A percentile compares a stretch with the other conserved stretches of the same genome.
phyloP scores from a whole-genome alignment of 495 filamentous ascomycete genomes.

The Penicillium steckii region DNA sequence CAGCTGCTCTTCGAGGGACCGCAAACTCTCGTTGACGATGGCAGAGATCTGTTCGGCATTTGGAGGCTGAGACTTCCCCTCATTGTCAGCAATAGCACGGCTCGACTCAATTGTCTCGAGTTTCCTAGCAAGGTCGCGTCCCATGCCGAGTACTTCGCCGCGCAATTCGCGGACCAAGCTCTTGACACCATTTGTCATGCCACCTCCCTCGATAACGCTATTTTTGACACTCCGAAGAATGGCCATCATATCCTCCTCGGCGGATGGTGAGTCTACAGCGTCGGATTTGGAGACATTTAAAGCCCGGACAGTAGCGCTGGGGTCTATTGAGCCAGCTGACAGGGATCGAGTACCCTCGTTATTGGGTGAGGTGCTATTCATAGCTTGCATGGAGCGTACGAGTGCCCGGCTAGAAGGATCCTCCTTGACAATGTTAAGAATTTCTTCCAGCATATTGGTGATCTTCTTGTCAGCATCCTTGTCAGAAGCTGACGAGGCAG shows the following conservation, averaged over 20 bases:
- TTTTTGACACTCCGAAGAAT: slow-evolving; percentile 82
- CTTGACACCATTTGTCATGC: slow-evolving; percentile 87
- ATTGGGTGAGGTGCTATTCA: background rate
- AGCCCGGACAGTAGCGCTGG: slow-evolving; percentile 19
- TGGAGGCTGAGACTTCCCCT: slow-evolving; percentile 41
- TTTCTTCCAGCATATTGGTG: slow-evolving; percentile 78
- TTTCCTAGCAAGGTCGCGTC: slow-evolving; percentile 78
- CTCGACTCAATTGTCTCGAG: slow-evolving; percentile 64
- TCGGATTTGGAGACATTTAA: slow-evolving; percentile 24
- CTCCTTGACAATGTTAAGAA: slow-evolving; percentile 70
- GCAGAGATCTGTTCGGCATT: slow-evolving; percentile 69
- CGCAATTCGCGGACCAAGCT: slow-evolving; percentile 82
- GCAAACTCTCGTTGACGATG: slow-evolving; percentile 76
- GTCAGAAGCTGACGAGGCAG: slow-evolving; percentile 56
- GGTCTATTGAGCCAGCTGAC: slow-evolving; percentile 25
- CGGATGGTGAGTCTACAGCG: slow-evolving; percentile 33
- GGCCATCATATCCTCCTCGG: slow-evolving; percentile 61
- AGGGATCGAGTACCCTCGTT: slow-evolving; percentile 13
- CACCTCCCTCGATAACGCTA: slow-evolving; percentile 79
- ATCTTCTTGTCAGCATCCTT: slow-evolving; percentile 46
- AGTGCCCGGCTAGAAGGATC: slow-evolving; percentile 60
- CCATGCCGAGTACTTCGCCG: slow-evolving; percentile 92
- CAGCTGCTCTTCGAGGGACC: slow-evolving; percentile 79
- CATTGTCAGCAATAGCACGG: slow-evolving; percentile 36
- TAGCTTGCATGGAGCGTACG: slow-evolving; percentile 37